Percentiles rank a stretch among this genome's conserved stretches.
Evolutionary conservation across 139 green algal genomes (phyloP).

Genomic region (Chlamydomonas schloesseri): DNA sequence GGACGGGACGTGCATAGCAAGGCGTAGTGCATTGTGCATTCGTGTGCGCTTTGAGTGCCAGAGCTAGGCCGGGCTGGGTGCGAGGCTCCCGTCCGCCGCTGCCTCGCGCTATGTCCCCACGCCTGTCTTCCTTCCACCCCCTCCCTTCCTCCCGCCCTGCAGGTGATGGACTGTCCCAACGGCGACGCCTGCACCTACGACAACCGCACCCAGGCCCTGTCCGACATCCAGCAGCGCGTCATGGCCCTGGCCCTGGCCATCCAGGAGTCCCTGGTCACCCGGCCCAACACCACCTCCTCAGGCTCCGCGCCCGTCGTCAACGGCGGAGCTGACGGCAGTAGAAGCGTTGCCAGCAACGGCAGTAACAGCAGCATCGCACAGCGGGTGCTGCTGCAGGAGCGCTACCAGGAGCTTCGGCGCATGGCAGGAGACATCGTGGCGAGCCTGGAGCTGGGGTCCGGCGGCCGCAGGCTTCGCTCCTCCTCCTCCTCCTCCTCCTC

Average conservation of each 20-base stretch:
- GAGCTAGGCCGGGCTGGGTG: too few species aligned
- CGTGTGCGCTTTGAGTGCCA: too few species aligned
- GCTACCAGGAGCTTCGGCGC: not conserved
- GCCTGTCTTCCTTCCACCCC: not conserved
- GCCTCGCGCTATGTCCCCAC: too few species aligned
- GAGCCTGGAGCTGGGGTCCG: too few species aligned
- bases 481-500: too few species aligned
- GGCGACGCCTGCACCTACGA: not conserved
- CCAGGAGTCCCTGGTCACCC: not conserved
- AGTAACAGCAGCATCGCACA: not conserved
- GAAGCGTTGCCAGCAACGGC: too few species aligned
- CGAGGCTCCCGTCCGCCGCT: too few species aligned
- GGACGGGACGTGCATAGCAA: too few species aligned
- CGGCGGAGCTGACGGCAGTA: not conserved
- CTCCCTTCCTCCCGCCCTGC: not conserved
- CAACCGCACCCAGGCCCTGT: not conserved
- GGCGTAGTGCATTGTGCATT: too few species aligned
- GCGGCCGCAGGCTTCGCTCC: too few species aligned
- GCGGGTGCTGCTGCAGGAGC: not conserved
- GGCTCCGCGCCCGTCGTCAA: not conserved
- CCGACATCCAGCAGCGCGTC: not conserved
- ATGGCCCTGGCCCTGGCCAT: not conserved
- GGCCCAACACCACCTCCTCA: not conserved
- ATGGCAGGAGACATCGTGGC: not conserved
- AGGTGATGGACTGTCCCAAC: slow-evolving; percentile 27